Evolutionary conservation across 495 filamentous ascomycete genomes (phyloP).

Genomic region (Aspergillus incahuasiensis): DNA sequence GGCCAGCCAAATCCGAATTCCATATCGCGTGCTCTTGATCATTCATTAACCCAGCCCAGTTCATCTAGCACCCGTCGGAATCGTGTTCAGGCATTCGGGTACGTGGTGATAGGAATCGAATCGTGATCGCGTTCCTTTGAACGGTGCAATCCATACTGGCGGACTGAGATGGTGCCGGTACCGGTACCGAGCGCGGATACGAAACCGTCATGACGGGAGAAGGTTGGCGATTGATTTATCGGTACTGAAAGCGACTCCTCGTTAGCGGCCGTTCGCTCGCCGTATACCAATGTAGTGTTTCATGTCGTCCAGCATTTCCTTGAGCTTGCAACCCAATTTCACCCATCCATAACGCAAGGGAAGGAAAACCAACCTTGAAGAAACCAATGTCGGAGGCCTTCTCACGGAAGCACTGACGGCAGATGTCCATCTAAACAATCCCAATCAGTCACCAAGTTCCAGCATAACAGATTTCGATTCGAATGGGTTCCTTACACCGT

Average conservation of each 20-base stretch:
- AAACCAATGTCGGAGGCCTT: slow-evolving; percentile 95
- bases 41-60: not conserved
- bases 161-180: slow-evolving; percentile 10
- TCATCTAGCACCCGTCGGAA: slow-evolving; percentile 11
- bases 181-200: slow-evolving; percentile 23
- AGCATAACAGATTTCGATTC: not conserved
- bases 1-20: not conserved
- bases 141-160: not conserved
- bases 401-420: slow-evolving; percentile 99
- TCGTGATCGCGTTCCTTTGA: slow-evolving; percentile 4
- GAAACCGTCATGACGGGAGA: slow-evolving; percentile 34
- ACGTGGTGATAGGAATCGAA: not conserved
- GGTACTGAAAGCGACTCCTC: slow-evolving; percentile 40
- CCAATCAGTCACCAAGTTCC: slow-evolving; percentile 14
- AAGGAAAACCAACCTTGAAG: slow-evolving; percentile 64
- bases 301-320: not conserved
- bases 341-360: not conserved
- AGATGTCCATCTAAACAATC: slow-evolving; percentile 71
- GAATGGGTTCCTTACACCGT: slow-evolving; percentile 66
- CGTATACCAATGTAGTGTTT: not conserved
- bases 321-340: not conserved
- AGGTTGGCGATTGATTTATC: slow-evolving; percentile 42
- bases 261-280: slow-evolving; percentile 1
- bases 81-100: slow-evolving; percentile 2
- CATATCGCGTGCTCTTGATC: not conserved